Base-by-base conservation (phyloP, 495 filamentous ascomycete genomes). In the Daldinia grandis region DNA sequence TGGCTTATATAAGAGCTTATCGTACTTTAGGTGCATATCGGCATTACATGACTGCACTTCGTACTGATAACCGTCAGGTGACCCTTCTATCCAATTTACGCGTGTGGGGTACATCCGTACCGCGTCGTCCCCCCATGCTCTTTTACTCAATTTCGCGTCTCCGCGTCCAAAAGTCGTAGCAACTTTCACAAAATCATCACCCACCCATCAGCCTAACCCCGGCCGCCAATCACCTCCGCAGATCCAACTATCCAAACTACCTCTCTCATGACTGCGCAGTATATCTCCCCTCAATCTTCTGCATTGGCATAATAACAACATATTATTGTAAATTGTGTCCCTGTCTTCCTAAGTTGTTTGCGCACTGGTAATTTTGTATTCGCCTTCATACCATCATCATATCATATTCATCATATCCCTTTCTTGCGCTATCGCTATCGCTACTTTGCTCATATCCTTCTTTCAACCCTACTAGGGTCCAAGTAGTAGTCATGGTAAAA, bases 401-500 rank as follows among this genome's bases (percentile, higher is more conserved):
- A 44, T 28, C 49, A 27, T 21, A 28, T 33, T 15, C 19, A 24
- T 28, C 49, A 27, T 21, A 28, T 33, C 51, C 28, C 51, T 56
- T 30, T 35, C 27, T 56, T n/a, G n/a, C 24, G n/a, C 15, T 56
- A n/a, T 56, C 53, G 8, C 53, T 19, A 6, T 21, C 7, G n/a
- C 30, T 24, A 19, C 30, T 33, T 33, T 24, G 6, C 53, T 24
- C 53, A 19, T 35, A n/a, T 5, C 14, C 21, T 37, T 21, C 15
- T 42, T 59, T 53, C 30, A 27, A 55, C 54, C 44, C 31, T 35
- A 58, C 58, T 63, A 54, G 42, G 55, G 40, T 35, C 35, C 9
- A 31, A 55, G 49, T 50, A 21, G 47, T 35, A 66, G 74, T 25
- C 35, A 85, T 85, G 83, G 78, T 74, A 24, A 82, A 83, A 62